Percentiles rank a stretch among this genome's conserved stretches.
Conservation (phyloP, 129 eudicot genomes). For the Escallonia herrerae region DNA sequence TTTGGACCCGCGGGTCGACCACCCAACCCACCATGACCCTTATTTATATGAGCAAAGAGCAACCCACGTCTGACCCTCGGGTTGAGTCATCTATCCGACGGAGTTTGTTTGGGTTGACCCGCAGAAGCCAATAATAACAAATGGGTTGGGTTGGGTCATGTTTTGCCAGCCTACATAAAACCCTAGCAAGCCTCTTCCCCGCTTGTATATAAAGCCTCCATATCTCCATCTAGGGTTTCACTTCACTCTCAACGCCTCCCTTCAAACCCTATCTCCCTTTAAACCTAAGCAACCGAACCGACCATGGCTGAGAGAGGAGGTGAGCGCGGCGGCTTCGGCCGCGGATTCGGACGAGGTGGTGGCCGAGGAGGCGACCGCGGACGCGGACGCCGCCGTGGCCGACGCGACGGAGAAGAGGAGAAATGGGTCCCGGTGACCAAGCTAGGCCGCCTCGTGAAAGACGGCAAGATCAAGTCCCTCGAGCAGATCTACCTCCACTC, state of each 20-base stretch:
- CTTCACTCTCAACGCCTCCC: not conserved
- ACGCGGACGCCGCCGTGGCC: not conserved
- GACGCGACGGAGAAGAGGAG: not conserved
- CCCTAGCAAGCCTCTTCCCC: not conserved
- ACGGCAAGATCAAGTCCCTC: not conserved
- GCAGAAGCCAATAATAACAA: too few relatives aligned
- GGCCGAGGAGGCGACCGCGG: not conserved
- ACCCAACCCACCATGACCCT: too few relatives aligned
- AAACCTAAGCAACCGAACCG: slow-evolving; percentile 1
- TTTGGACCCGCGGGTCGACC: too few relatives aligned
- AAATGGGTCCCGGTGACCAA: slow-evolving; percentile 4
- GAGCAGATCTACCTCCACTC: slow-evolving; percentile 6
- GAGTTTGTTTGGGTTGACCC: too few relatives aligned
- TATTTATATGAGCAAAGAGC: too few relatives aligned
- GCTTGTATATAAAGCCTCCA: not conserved
- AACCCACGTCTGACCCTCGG: too few relatives aligned
- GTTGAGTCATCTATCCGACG: too few relatives aligned
- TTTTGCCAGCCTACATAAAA: too few relatives aligned
- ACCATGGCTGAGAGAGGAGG: slow-evolving; percentile 81
- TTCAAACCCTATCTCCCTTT: not conserved
- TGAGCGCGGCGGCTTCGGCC: slow-evolving; percentile 40
- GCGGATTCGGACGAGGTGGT: not conserved
- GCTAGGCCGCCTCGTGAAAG: not conserved
- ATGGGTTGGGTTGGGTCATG: too few relatives aligned
- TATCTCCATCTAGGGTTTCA: not conserved